phyloP scores from a whole-genome alignment of 352 stramenopile genomes.

The Phytophthora syringae region DNA sequence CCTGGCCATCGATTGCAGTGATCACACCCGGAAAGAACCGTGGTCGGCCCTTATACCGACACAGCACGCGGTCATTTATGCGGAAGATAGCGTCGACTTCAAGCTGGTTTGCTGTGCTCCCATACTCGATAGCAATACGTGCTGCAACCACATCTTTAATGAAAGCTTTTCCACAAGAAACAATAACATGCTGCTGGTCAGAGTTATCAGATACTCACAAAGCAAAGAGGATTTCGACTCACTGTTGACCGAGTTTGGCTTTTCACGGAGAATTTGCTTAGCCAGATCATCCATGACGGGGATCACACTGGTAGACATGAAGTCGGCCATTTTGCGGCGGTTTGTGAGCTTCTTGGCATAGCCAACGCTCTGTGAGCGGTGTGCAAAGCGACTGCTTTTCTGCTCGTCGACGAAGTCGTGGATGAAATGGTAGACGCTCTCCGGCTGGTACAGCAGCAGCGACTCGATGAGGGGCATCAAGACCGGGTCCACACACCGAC shows the following conservation, averaged over 20 bases:
- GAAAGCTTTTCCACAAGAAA: conserved; percentile 39
- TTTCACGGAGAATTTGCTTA: conserved; percentile 78
- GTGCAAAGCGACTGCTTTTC: conserved; percentile 50
- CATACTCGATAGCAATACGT: conserved; percentile 48
- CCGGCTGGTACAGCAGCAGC: conserved; percentile 78
- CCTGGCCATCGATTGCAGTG: conserved; percentile 45
- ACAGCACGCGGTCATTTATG: conserved; percentile 56
- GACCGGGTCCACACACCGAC: conserved; percentile 76
- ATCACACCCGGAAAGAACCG: conserved; percentile 65
- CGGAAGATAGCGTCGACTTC: conserved; percentile 48
- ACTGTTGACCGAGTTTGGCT: conserved; percentile 71
- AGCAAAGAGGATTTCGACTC: neutral
- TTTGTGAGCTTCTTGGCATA: conserved; percentile 78
- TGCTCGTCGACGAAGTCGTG: conserved; percentile 77
- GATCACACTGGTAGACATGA: conserved; percentile 86
- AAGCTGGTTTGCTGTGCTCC: conserved; percentile 45
- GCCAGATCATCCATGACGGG: conserved; percentile 87
- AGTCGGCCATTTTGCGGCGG: conserved; percentile 81
- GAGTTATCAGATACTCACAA: neutral
- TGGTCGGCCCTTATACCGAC: conserved; percentile 76
- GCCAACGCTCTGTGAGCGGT: conserved; percentile 32
- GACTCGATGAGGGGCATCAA: conserved; percentile 86
- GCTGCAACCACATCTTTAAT: conserved; percentile 69
- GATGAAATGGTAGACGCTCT: conserved; percentile 86
- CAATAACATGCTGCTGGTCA: neutral